Conservation (phyloP, 2,329 filamentous ascomycete species). For the Aspergillus aculeatinus region DNA sequence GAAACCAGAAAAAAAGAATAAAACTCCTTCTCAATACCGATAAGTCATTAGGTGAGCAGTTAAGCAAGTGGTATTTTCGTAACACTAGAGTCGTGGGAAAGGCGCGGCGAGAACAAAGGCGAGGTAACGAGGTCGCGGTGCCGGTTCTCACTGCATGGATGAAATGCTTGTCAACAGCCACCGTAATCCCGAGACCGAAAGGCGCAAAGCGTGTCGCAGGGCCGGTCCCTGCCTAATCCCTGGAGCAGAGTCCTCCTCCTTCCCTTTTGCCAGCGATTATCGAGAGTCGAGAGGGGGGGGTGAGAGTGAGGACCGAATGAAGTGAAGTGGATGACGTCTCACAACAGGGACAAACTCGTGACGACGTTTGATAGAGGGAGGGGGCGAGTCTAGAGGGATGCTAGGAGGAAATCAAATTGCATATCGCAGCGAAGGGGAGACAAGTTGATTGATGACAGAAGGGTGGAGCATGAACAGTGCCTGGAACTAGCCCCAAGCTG, state of each 20-base stretch:
- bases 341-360: slow-evolving; percentile 17
- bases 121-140: slow-evolving; percentile 19
- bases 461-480: slow-evolving; percentile 11
- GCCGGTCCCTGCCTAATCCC: background rate
- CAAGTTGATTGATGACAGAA: background rate
- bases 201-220: slow-evolving; percentile 1
- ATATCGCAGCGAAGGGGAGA: slow-evolving; percentile 17
- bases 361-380: slow-evolving; percentile 16
- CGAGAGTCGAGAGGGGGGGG: slow-evolving; percentile 1
- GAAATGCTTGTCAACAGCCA: background rate
- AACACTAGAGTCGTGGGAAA: background rate
- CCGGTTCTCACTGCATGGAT: slow-evolving; percentile 15
- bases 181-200: background rate
- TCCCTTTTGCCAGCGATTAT: background rate
- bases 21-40: slow-evolving; percentile 4
- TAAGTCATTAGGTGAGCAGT: slow-evolving; percentile 17
- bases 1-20: background rate
- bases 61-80: background rate
- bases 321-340: slow-evolving; percentile 22
- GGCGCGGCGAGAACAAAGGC: slow-evolving; percentile 11
- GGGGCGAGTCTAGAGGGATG: slow-evolving; percentile 16
- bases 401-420: slow-evolving; percentile 22
- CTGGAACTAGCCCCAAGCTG: slow-evolving; percentile 4
- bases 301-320: slow-evolving; percentile 9
- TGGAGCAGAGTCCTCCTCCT: slow-evolving; percentile 3